A percentile compares a stretch with the other conserved stretches of the same genome.
Conservation (phyloP, 139 green algal species). For the Auxenochlorella pyrenoidosa region DNA sequence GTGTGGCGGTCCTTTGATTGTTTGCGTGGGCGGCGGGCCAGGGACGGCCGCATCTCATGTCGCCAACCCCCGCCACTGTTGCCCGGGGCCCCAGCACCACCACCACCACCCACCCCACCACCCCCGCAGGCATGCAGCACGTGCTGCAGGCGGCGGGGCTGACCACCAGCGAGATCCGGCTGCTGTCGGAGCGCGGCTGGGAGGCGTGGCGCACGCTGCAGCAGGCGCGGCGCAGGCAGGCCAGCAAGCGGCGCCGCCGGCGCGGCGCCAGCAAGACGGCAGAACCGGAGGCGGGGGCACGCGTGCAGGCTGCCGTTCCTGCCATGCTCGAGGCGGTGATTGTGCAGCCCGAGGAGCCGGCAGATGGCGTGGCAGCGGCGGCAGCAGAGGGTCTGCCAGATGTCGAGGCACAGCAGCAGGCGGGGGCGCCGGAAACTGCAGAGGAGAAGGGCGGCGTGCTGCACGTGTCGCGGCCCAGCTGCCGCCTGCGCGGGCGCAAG, state of each 20-base stretch:
- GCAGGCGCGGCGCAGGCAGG: background rate
- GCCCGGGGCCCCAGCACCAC: too few relatives aligned
- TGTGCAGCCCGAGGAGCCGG: too few relatives aligned
- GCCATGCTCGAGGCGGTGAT: too few relatives aligned
- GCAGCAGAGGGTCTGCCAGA: background rate
- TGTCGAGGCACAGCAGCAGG: background rate
- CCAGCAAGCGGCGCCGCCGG: background rate
- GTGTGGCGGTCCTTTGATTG: too few relatives aligned
- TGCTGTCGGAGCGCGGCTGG: constrained; percentile 14
- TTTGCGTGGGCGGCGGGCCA: too few relatives aligned
- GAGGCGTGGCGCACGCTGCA: background rate
- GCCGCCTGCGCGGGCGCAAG: background rate
- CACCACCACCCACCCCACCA: too few relatives aligned
- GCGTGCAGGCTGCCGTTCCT: too few relatives aligned
- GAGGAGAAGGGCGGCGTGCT: constrained; percentile 27
- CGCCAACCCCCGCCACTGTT: too few relatives aligned
- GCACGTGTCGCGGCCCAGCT: background rate
- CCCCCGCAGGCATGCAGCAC: background rate
- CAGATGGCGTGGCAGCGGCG: background rate
- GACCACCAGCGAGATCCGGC: background rate
- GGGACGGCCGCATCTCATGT: too few relatives aligned
- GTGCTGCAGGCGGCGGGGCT: constrained; percentile 25
- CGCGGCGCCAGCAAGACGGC: background rate
- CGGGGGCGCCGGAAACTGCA: background rate
- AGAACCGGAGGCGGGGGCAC: background rate